Evolutionary conservation across 2,329 filamentous ascomycete genomes (phyloP).

Genomic region (Hypoxylon sp.): DNA sequence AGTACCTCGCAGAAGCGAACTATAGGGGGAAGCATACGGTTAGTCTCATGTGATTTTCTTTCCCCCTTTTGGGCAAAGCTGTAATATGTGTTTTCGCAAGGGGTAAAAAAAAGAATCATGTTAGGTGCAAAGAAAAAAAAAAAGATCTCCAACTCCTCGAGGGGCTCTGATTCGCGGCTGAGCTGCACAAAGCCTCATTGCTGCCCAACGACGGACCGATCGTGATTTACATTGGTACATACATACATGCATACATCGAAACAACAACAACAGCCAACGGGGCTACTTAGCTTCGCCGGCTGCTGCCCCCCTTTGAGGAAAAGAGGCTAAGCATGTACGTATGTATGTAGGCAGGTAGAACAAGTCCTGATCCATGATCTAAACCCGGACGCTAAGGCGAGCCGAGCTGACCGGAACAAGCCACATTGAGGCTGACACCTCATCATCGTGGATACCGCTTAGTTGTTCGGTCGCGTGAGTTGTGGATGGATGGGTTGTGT

Average conservation of each 20-base stretch:
- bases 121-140: too few species aligned
- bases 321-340: too few species aligned
- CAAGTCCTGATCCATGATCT: too few species aligned
- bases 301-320: too few species aligned
- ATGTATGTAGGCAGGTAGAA: too few species aligned
- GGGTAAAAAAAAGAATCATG: not conserved
- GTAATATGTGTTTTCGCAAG: not conserved
- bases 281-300: conserved; percentile 27
- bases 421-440: conserved; percentile 38
- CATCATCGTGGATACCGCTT: conserved; percentile 14
- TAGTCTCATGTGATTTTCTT: conserved; percentile 59
- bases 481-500: conserved; percentile 2
- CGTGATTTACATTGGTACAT: conserved; percentile 37
- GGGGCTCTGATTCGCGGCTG: conserved; percentile 44
- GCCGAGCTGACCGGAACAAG: conserved; percentile 34
- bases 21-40: conserved; percentile 53
- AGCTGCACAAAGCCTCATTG: conserved; percentile 48
- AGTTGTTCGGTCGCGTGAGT: conserved; percentile 16
- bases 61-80: conserved; percentile 5
- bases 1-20: conserved; percentile 87
- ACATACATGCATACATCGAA: too few species aligned
- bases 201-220: conserved; percentile 50
- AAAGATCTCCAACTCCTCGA: conserved; percentile 2
- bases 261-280: conserved; percentile 18
- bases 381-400: conserved; percentile 22